These are phyloP conservation scores for Neurospora sp. DNA, from an alignment of 495 filamentous ascomycete genomes.

Conservation along the genomic window DNA sequence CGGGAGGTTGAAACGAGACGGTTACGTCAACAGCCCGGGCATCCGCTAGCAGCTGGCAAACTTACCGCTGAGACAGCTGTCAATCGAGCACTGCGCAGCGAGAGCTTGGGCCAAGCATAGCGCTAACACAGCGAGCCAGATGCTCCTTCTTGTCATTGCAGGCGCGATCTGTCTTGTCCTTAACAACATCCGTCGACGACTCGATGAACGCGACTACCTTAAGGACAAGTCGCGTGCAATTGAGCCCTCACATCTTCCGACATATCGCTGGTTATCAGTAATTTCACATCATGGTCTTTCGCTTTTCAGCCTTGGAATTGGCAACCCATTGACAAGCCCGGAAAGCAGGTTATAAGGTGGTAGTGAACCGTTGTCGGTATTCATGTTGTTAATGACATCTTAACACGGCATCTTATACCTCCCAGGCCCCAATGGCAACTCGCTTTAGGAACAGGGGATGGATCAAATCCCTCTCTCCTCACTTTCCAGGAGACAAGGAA, in stretches of 20 bases:
- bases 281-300: not conserved
- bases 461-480: not conserved
- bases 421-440: not conserved
- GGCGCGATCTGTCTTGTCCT: not conserved
- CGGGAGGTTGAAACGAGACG: not conserved
- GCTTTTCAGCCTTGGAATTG: not conserved
- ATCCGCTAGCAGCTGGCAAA: not conserved
- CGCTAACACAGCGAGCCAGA: not conserved
- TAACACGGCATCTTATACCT: not conserved
- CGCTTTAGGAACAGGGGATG: not conserved
- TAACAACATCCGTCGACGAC: not conserved
- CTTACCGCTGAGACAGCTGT: slow-evolving; percentile 17
- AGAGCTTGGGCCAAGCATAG: slow-evolving; percentile 1
- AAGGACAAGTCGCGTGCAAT: not conserved
- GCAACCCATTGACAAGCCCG: not conserved
- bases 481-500: not conserved
- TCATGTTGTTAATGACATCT: not conserved
- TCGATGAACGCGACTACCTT: not conserved
- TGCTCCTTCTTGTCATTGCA: not conserved
- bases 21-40: not conserved
- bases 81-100: slow-evolving; percentile 6
- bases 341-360: slow-evolving; percentile 13
- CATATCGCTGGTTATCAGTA: not conserved
- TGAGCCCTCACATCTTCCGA: not conserved
- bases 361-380: not conserved